Base-by-base conservation (phyloP, 2,329 filamentous ascomycete genomes). In the Stemphylium beticola region DNA sequence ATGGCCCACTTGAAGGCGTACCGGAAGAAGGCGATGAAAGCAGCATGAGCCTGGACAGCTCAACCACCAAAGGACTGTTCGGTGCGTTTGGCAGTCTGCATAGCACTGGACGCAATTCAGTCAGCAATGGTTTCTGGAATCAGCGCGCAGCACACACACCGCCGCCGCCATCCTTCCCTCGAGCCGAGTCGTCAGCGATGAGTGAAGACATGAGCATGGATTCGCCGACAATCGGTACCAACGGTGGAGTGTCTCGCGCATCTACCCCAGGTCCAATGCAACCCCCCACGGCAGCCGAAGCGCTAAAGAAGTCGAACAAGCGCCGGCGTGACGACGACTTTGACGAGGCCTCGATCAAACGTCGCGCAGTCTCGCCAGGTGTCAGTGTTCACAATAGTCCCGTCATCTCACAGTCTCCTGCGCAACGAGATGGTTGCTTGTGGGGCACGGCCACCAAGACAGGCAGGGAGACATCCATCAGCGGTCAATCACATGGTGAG, bases 351-450 rank as follows among this genome's bases (percentile, higher is more conserved):
- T 90, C 88, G 57, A 93, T 97, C 79, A 98, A 98, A 77, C 85
- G 93, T 14, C 86, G 93, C 38, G 93, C 93, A 20, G 93, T 98
- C 2, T 95, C 90, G 55, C 93, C 93, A 0, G 91, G 93, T 14
- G 87, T 97, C 82, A 96, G 92, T 73, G 88, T 89, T 1, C 92
- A 96, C 67, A 96, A 93, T 75, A 96, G 91, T 58, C 93, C 93
- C 1, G 83, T 96, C 32, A 85, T 93, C 53, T 80, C 82, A 65
- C 91, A 96, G 72, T 93, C 90, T 50, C 92, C 93, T 1, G 84
- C 90, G 61, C 87, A 93, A 70, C 83, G 88, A 42, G 90, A 92
- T 60, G 79, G 79, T 38, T 83, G 82, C 46, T 82, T 88, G 0
- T 93, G 90, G 89, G 88, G 89, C n/a, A 87, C 86, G 6, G 81